Evolutionary conservation across 2,329 filamentous ascomycete species (phyloP), one percentile per base, ranked within the genome.

Genomic region (Fusarium guadeloupense): DNA sequence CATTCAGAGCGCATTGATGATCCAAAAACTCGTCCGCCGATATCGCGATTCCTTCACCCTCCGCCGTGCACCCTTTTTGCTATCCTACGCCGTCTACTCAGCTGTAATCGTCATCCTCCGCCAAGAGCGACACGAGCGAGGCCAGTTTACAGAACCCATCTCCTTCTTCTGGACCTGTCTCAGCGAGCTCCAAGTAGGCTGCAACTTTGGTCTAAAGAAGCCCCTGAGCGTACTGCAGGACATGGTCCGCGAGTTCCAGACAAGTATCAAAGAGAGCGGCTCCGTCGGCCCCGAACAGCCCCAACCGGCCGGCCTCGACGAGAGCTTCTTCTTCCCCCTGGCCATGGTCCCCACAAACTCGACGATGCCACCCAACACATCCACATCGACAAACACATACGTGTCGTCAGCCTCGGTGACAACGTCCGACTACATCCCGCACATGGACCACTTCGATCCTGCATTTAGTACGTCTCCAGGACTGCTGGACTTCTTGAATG

Each of bases 61-160:
- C 0, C 72, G 75, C 1, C 71, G 74, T 3, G 77, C 77, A 0
- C 76, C 76, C 3, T 80, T 79, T 63, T 53, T 80, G 5, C 69
- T 79, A 5, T 76, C 74, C 19, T 80, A 80, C 44, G 75, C 76
- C 9, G 68, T 77, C 3, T 80, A 80, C 64, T 74, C 71, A 0
- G 71, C 71, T 4, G 71, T 72, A 8, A 68, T 71, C 13, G 71
- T 71, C 20, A 73, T 74, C 16, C 70, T 74, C 2, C 69, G 66
- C 13, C 72, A 72, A 23, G 72, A 73, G 38, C 66, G 69, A 12
- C 61, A 69, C 12, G 69, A 72, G 20, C 62, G 71, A 14, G 71
- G 69, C 12, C 62, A 70, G 33, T 73, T 72, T 28, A 72, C 58
- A 2, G 71, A 76, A n/a, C 62, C 64, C 12, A 76, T 77, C 13